Evolutionary conservation across 768 basidiomycete species (phyloP), one percentile per base, ranked within the genome.

Genomic region (Psilocybe cubensis): DNA sequence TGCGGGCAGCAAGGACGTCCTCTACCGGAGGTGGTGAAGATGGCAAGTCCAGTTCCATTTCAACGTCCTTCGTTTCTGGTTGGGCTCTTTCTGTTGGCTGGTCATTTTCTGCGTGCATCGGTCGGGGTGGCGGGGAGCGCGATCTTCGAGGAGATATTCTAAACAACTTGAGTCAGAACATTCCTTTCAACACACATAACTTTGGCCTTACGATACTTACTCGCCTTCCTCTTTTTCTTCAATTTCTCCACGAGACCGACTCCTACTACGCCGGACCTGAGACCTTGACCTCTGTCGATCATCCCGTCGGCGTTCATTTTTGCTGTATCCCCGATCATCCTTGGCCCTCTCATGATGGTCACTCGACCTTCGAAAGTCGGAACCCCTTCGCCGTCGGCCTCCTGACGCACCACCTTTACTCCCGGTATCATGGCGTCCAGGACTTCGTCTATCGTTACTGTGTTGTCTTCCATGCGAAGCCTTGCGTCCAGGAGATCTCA

Each of bases 181-280:
- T 18, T 45, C 17, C 40, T 54, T 50, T 60, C 50, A 45, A 8
- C 14, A 21, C 9, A 42, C 49, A 21, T 17, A 43, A 54, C 33
- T 31, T 45, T 47, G 52, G 52, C 52, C 60, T 68, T 64, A 71
- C 70, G 71, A 78, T 65, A 94, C 94, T 90, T 75, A 96, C 93
- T 96, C 94, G 80, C 91, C 94, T 81, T 96, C 94, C 76, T 94
- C 91, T 70, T 74, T 88, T 63, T 92, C 91, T 11, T 84, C 83
- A 51, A 82, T 82, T 11, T 71, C 14, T 6, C 35, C 40, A 42
- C 62, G 52, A 57, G 66, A 55, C 23, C 48, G 62, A 47, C 64
- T 66, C 4, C 65, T 66, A n/a, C 55, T 59, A 9, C 63, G 68
- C 17, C 54, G 62, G 27, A 58, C 61, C 14, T 68, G 69, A 31